Evolutionary conservation across 192 early-diverging fungal genomes (phyloP), one percentile per base, ranked within the genome.

Genomic region (Coemansia sp.): DNA sequence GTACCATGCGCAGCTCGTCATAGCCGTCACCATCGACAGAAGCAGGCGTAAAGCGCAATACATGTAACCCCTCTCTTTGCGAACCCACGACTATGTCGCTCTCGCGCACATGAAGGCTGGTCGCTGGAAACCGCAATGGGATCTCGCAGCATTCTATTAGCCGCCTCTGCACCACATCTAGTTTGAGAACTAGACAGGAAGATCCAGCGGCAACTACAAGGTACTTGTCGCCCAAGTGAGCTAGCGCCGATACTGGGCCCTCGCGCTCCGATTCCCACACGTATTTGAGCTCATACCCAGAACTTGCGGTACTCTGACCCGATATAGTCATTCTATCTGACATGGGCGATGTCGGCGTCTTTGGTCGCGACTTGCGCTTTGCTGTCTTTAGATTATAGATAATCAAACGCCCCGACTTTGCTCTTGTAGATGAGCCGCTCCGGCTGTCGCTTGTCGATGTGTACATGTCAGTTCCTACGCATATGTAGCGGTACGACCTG

Each of bases 71-170:
- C 69, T 82, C 80, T 32, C 74, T 59, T 40, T 69, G 55, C 10
- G 80, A 82, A 6, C 74, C 75, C 4, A 63, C 80, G 16, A 70
- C 74, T 40, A 82, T 64, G 6, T 69, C 49, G 59, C 50, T 28
- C 16, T 63, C 71, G 16, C 59, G 60, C 38, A 82, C 72, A 57
- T 74, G 62, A 4, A 82, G 55, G 28, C 80, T 74, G 23, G 64
- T 74, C 40, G 60, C 66, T 0, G 73, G 63, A 50, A 80, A 80
- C 14, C 78, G 69, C 44, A 74, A 47, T n/a, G 60, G 64, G 5
- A 67, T 30, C 61, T 74, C 74, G 53, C 80, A 77, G 72, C 80
- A 82, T 43, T 82, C 80, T 13, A 82, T 74, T 19, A 82, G 53
- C 43, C 59, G 70, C 44, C 37, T 46, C 13, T 72, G 70, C 3